These are phyloP conservation scores for Neobulgaria alba DNA, from an alignment of 2,329 filamentous ascomycete genomes.

Conservation along the genomic window DNA sequence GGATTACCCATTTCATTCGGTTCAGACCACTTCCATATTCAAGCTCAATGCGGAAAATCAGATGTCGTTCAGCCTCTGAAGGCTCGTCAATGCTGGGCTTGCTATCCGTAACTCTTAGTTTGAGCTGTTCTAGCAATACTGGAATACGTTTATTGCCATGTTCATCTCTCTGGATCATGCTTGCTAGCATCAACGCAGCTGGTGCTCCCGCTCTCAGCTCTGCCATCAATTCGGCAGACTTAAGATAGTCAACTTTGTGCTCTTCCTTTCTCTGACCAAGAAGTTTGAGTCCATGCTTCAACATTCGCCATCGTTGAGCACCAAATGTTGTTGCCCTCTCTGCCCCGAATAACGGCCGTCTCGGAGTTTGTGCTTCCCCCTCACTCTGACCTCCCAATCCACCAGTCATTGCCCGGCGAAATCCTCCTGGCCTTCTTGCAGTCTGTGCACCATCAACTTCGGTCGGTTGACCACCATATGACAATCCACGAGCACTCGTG, in stretches of 20 bases:
- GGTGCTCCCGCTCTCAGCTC: conserved; percentile 88
- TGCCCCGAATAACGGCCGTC: conserved; percentile 47
- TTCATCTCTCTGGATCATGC: conserved; percentile 96
- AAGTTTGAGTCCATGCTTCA: conserved; percentile 80
- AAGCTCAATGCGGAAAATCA: conserved; percentile 82
- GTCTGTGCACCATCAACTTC: conserved; percentile 44
- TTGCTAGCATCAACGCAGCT: conserved; percentile 87
- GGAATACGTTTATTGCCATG: conserved; percentile 92
- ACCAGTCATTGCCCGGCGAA: conserved; percentile 49
- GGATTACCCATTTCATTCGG: conserved; percentile 92
- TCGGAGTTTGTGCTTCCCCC: conserved; percentile 51
- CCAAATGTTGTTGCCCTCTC: conserved; percentile 66
- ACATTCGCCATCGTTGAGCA: conserved; percentile 82
- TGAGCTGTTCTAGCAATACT: conserved; percentile 89
- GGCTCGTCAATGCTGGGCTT: conserved; percentile 48
- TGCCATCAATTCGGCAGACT: conserved; percentile 93
- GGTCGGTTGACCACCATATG: conserved; percentile 42
- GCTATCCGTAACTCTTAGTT: conserved; percentile 78
- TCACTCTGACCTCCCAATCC: conserved; percentile 55
- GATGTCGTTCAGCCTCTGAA: conserved; percentile 55
- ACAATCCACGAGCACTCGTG: conserved; percentile 42
- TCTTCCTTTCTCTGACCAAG: conserved; percentile 78
- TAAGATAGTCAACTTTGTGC: conserved; percentile 78
- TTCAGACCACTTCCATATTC: conserved; percentile 95
- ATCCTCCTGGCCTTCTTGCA: conserved; percentile 50